These are phyloP conservation scores for Alternaria rosae DNA, from an alignment of 2,329 filamentous ascomycete genomes.

Conservation along the genomic window DNA sequence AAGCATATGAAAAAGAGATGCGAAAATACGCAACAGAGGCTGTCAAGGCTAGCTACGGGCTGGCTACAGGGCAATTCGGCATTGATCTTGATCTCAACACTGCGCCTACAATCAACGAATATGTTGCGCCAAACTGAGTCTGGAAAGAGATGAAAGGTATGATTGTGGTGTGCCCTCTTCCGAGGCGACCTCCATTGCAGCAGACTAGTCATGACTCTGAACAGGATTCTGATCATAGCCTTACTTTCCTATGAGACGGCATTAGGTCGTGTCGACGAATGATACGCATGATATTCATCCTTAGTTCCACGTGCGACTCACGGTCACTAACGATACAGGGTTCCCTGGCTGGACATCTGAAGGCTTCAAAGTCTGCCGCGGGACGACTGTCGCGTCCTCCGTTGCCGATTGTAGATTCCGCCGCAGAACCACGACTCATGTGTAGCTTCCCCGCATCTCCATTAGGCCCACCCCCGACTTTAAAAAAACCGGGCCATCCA, in stretches of 20 bases:
- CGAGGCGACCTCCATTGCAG: background rate
- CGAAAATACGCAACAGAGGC: slow-evolving; percentile 45
- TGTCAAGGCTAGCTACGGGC: slow-evolving; percentile 62
- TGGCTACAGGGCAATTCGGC: slow-evolving; percentile 24
- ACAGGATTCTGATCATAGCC: background rate
- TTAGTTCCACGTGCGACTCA: background rate
- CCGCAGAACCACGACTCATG: slow-evolving; percentile 8
- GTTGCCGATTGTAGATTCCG: background rate
- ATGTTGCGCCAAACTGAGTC: slow-evolving; percentile 24
- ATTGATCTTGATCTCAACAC: slow-evolving; percentile 27
- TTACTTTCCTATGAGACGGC: background rate
- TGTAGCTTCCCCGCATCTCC: slow-evolving; percentile 10
- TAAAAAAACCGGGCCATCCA: slow-evolving; percentile 13
- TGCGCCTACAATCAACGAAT: slow-evolving; percentile 25
- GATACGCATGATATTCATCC: background rate
- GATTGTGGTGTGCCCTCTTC: background rate
- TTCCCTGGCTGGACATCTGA: background rate
- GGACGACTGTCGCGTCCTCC: background rate
- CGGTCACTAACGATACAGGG: background rate
- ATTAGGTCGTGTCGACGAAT: background rate
- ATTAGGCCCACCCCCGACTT: slow-evolving; percentile 8
- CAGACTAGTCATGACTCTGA: background rate
- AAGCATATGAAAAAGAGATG: slow-evolving; percentile 49
- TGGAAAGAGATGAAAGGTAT: background rate
- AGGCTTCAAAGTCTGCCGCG: background rate